These are phyloP conservation scores for Anthracocystis panici-leucophaei DNA, from an alignment of 1,284 basidiomycete genomes.

Conservation along the genomic window DNA sequence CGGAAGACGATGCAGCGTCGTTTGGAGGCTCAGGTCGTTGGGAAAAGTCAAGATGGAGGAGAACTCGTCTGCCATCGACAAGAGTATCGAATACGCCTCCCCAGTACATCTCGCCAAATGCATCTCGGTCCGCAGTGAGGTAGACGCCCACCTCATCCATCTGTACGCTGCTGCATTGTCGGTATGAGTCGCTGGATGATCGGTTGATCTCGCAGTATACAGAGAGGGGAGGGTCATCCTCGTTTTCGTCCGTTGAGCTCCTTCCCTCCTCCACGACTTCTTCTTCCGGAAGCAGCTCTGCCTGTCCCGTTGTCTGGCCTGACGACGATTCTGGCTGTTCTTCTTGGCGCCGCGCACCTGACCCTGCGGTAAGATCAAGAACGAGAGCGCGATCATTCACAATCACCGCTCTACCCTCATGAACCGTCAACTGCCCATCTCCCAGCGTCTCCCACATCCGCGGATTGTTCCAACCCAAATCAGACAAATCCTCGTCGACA, in stretches of 20 bases:
- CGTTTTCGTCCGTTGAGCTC: not conserved
- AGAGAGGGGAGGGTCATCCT: conserved; percentile 8
- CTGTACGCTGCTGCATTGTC: conserved; percentile 43
- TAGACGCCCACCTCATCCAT: conserved; percentile 44
- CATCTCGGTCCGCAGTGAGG: conserved; percentile 12
- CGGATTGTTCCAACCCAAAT: conserved; percentile 30
- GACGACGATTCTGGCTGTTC: not conserved
- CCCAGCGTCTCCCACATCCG: conserved; percentile 32
- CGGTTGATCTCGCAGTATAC: conserved; percentile 17
- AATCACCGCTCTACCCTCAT: conserved; percentile 46
- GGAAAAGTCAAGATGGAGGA: conserved; percentile 31
- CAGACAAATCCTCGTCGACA: conserved; percentile 12
- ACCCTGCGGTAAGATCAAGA: conserved; percentile 12
- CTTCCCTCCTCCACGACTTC: not conserved
- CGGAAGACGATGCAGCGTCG: not conserved
- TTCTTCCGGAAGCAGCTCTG: not conserved
- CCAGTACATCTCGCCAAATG: conserved; percentile 2
- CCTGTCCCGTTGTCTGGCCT: not conserved
- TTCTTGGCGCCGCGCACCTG: no score
- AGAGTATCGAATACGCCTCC: not conserved
- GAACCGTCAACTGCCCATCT: conserved; percentile 46
- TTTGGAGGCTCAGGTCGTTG: conserved; percentile 4
- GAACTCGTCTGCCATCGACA: conserved; percentile 7
- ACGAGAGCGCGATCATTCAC: conserved; percentile 28
- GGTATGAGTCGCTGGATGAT: conserved; percentile 4